A percentile compares a stretch with the other conserved stretches of the same genome.
phyloP scores from a whole-genome alignment of 1,139 yeast genomes.

The Nakaseomyces uthaithaninus region DNA sequence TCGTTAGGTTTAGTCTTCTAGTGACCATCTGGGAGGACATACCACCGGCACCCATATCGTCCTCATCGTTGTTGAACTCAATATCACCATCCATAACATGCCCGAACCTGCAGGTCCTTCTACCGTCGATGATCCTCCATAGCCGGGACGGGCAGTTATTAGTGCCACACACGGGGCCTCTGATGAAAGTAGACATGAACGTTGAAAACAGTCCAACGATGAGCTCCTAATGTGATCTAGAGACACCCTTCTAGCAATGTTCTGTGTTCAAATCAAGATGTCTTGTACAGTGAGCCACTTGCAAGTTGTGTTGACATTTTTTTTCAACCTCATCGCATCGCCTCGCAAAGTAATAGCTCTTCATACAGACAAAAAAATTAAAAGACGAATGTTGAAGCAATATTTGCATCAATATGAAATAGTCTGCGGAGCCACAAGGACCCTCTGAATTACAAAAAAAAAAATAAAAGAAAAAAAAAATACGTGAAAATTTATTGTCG shows the following conservation, averaged over 20 bases:
- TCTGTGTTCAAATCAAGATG: not conserved
- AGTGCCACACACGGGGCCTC: slow-evolving; percentile 81
- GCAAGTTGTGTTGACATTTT: not conserved
- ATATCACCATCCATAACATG: slow-evolving; percentile 79
- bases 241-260: not conserved
- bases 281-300: not conserved
- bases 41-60: slow-evolving; percentile 38
- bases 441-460: no score
- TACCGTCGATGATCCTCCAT: slow-evolving; percentile 68
- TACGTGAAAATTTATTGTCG: not conserved
- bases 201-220: not conserved
- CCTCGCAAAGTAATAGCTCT: not conserved
- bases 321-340: not conserved
- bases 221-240: not conserved
- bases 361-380: not conserved
- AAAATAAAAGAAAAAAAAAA: no score
- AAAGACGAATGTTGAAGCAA: not conserved
- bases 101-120: slow-evolving; percentile 77
- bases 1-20: slow-evolving; percentile 45
- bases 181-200: slow-evolving; percentile 33
- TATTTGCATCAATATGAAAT: not conserved
- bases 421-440: not conserved
- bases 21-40: slow-evolving; percentile 34
- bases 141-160: slow-evolving; percentile 78
- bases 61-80: slow-evolving; percentile 72